Conservation (phyloP, 1,139 yeast species). For the Debaryomyces nepalensis region DNA sequence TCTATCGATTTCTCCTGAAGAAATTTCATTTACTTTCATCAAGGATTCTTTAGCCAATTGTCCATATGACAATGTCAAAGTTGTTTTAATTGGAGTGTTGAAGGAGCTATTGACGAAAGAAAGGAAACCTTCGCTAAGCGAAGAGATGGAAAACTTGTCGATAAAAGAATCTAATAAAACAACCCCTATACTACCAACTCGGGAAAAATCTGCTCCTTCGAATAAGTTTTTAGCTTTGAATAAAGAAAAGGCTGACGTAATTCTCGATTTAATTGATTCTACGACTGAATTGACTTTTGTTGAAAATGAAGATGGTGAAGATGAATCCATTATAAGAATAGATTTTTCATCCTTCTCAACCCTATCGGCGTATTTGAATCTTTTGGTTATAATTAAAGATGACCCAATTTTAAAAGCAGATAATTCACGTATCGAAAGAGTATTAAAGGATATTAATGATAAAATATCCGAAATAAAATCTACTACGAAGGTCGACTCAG, state of each 20-base stretch:
- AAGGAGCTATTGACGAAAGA: constrained; percentile 58
- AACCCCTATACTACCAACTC: constrained; percentile 27
- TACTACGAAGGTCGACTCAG: constrained; percentile 19
- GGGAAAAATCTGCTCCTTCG: constrained; percentile 18
- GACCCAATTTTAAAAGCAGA: constrained; percentile 25
- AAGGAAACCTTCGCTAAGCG: constrained; percentile 13
- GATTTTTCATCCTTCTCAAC: constrained; percentile 41
- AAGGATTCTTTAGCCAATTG: constrained; percentile 69
- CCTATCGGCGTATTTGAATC: constrained; percentile 58
- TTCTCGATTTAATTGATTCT: constrained; percentile 42
- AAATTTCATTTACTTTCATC: constrained; percentile 61
- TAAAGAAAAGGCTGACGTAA: constrained; percentile 39
- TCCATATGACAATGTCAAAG: constrained; percentile 65
- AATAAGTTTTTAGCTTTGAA: constrained; percentile 44
- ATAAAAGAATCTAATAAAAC: constrained; percentile 4
- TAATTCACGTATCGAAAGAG: constrained; percentile 26
- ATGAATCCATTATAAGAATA: constrained; percentile 17
- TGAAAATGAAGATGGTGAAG: constrained; percentile 18
- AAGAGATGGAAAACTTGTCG: constrained; percentile 15
- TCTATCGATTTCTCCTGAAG: constrained; percentile 60
- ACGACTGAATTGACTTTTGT: constrained; percentile 38
- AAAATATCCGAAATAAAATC: constrained; percentile 19
- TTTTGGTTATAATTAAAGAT: constrained; percentile 50
- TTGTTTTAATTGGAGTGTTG: constrained; percentile 65
- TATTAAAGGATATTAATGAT: constrained; percentile 23